These are phyloP conservation scores for Aegle marmelos DNA, from an alignment of 345 rosid genomes.

Conservation along the genomic window DNA sequence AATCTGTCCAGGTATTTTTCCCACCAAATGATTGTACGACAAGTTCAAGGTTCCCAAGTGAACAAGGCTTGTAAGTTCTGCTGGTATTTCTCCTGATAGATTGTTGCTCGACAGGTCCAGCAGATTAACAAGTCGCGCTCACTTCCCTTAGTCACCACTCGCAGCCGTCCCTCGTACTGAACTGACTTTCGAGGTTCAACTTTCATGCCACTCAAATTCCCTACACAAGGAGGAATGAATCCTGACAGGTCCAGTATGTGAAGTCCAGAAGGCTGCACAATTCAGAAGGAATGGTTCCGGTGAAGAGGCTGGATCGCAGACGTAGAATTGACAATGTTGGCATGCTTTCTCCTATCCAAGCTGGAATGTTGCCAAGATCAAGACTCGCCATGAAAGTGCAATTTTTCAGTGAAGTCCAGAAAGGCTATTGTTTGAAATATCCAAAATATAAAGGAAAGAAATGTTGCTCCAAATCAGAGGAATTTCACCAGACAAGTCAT, in stretches of 20 bases:
- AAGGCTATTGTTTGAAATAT: conserved; percentile 24
- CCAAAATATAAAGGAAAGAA: not conserved
- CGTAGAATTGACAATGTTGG: not conserved
- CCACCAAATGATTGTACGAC: conserved; percentile 10
- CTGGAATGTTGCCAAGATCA: conserved; percentile 25
- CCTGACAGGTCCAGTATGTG: conserved; percentile 20
- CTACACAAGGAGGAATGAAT: conserved; percentile 14
- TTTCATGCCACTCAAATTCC: conserved; percentile 9
- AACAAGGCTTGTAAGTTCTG: conserved; percentile 20
- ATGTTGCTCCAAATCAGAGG: not conserved
- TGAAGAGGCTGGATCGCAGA: conserved; percentile 3
- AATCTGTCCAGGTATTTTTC: conserved; percentile 21
- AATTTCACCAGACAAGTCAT: conserved; percentile 15
- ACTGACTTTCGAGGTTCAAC: not conserved
- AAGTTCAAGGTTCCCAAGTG: conserved; percentile 16
- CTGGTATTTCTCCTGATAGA: conserved; percentile 22
- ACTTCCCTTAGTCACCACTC: no score
- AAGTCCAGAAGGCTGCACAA: not conserved
- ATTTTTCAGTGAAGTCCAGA: conserved; percentile 22
- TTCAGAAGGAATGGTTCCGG: conserved; percentile 8
- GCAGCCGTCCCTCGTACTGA: no score
- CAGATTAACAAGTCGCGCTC: not conserved
- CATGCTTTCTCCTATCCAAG: not conserved
- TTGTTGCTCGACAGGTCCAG: conserved; percentile 24
- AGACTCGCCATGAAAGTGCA: conserved; percentile 3